These are phyloP conservation scores for Blepharisma japonicum DNA, from an alignment of 73 alveolate species.

Conservation along the genomic window DNA sequence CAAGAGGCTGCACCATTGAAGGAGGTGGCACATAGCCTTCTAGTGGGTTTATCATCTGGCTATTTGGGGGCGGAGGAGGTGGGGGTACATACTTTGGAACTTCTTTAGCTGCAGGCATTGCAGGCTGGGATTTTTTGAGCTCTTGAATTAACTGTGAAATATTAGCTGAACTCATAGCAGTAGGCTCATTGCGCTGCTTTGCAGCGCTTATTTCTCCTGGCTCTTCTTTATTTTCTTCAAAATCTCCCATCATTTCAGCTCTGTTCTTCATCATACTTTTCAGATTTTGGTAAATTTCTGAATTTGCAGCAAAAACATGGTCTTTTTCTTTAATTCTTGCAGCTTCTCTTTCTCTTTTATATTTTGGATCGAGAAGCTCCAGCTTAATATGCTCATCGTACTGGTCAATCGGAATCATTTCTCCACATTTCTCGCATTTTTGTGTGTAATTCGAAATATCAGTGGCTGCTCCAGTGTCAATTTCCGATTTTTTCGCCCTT, in stretches of 20 bases:
- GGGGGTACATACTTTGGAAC: slow-evolving; percentile 38
- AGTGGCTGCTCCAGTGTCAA: slow-evolving; percentile 55
- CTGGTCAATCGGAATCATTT: slow-evolving; percentile 71
- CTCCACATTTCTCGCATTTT: slow-evolving; percentile 86
- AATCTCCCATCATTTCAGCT: background rate
- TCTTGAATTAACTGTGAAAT: slow-evolving; percentile 23
- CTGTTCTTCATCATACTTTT: background rate
- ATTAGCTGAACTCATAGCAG: slow-evolving; percentile 37
- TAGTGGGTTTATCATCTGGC: too few relatives aligned
- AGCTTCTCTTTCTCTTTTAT: slow-evolving; percentile 74
- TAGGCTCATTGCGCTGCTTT: slow-evolving; percentile 17
- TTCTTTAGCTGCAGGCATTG: slow-evolving; percentile 38
- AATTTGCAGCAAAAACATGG: slow-evolving; percentile 25
- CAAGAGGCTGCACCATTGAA: too few relatives aligned
- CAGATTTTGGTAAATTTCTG: background rate
- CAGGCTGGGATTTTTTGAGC: slow-evolving; percentile 31
- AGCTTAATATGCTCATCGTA: slow-evolving; percentile 85
- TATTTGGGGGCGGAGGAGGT: slow-evolving; percentile 39
- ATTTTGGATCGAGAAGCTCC: slow-evolving; percentile 93
- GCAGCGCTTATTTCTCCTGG: slow-evolving; percentile 33
- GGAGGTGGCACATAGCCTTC: too few relatives aligned
- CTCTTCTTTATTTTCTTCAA: background rate
- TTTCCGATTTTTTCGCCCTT: slow-evolving; percentile 52
- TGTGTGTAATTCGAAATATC: slow-evolving; percentile 32
- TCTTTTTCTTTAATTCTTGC: slow-evolving; percentile 49